Evolutionary conservation across 2,329 filamentous ascomycete genomes (phyloP), one percentile per base, ranked within the genome.

Genomic region (Exophiala viscosa): DNA sequence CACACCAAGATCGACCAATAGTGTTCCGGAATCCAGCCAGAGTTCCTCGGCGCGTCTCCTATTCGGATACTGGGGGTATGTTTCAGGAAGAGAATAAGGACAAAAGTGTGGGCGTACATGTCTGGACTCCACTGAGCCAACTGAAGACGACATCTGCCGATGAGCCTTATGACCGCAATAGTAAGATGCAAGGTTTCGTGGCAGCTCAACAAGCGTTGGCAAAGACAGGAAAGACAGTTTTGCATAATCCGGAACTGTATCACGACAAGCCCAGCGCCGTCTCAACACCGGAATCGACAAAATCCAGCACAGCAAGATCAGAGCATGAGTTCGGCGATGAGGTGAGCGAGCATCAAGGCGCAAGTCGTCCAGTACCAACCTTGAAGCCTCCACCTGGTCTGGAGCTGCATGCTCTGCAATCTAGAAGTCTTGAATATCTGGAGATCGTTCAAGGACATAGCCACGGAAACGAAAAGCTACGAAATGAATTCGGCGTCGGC

Each of bases 181-280:
- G 39, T 31, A 55, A 57, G 45, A 62, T 62, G 59, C 57, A 62
- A 36, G 55, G 51, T 32, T 62, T 60, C 48, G 57, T 61, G 8
- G 55, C 54, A n/a, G 53, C 48, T 20, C 59, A 61, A 38, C 55
- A 58, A 48, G 59, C 50, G n/a, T 41, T 58, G 28, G 53, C 58
- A 38, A 62, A 55, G 50, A 59, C 52, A 34, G 59, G 57, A 28
- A 61, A 60, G 46, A 62, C 59, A 7, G 60, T 61, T 33, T 43
- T 62, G 20, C 55, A 57, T 23, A 61, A 59, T 38, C 60, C 59
- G 18, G 55, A 61, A 18, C 18, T 59, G 28, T 52, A 60, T 41
- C 53, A 50, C 17, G 36, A 46, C 9, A 58, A 49, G 36, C 15
- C 34, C 5, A 48, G 39, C 23, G 52, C 50, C 20, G 33, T 20